These are phyloP conservation scores for Penicillium sp. DNA, from an alignment of 2,329 filamentous ascomycete species.

Conservation along the genomic window DNA sequence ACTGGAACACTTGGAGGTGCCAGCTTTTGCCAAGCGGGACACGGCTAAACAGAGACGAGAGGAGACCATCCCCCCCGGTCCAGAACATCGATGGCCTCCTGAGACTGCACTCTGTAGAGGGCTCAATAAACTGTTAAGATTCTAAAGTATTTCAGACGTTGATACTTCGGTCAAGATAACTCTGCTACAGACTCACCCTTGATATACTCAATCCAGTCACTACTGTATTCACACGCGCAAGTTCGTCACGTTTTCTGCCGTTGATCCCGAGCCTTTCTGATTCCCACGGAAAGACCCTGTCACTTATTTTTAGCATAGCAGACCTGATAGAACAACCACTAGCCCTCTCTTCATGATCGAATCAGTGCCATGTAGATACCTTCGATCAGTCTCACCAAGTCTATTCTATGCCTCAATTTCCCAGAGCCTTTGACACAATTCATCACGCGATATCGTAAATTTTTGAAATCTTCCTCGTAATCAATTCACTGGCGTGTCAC, in stretches of 20 bases:
- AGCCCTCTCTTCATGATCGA: neutral
- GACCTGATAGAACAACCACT: neutral
- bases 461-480: neutral
- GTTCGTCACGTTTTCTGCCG: neutral
- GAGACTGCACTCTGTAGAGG: neutral
- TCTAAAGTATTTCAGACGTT: too few relatives aligned
- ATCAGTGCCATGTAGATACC: neutral
- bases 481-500: constrained; percentile 1
- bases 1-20: neutral
- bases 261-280: neutral
- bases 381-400: neutral
- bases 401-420: neutral
- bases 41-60: constrained; percentile 2
- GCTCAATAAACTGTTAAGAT: too few relatives aligned
- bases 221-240: neutral
- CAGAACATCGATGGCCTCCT: neutral
- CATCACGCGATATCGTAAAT: neutral
- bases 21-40: constrained; percentile 8
- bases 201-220: neutral
- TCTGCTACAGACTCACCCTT: neutral
- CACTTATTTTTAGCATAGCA: constrained; percentile 12
- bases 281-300: constrained; percentile 4
- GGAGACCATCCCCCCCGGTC: neutral
- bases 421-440: neutral
- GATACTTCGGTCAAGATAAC: neutral